A percentile compares a stretch with the other conserved stretches of the same genome.
These are phyloP conservation scores for Colletotrichum phormii DNA, from an alignment of 2,329 filamentous ascomycete genomes.

Conservation along the genomic window DNA sequence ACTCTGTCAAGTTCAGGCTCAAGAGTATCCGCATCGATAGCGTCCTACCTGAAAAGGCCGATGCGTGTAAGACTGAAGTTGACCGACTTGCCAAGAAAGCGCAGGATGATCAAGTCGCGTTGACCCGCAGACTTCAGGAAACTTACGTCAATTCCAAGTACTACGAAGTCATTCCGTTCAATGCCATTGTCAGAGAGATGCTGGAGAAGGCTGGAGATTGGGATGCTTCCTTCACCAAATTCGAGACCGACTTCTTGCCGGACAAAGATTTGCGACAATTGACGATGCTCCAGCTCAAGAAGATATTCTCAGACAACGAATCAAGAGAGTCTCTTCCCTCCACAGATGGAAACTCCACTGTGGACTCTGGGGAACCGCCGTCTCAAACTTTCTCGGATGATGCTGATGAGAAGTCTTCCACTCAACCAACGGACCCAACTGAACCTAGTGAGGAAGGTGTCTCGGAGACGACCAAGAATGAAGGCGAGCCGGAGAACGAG, in stretches of 20 bases:
- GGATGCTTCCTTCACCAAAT: conserved; percentile 90
- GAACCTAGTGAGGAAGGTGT: conserved; percentile 48
- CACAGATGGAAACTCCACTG: conserved; percentile 73
- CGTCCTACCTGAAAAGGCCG: conserved; percentile 86
- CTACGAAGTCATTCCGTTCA: conserved; percentile 96
- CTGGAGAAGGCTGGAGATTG: conserved; percentile 93
- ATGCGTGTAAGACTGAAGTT: conserved; percentile 84
- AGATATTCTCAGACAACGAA: conserved; percentile 93
- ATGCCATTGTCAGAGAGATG: conserved; percentile 87
- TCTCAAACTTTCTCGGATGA: conserved; percentile 60
- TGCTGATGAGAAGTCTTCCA: conserved; percentile 57
- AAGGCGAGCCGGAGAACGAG: conserved; percentile 21
- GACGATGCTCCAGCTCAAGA: conserved; percentile 91
- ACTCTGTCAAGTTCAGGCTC: conserved; percentile 84
- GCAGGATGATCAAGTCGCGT: conserved; percentile 81
- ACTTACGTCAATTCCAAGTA: conserved; percentile 95
- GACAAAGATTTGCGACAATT: conserved; percentile 96
- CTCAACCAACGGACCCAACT: conserved; percentile 54
- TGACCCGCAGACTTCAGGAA: conserved; percentile 84
- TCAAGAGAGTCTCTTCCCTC: conserved; percentile 80
- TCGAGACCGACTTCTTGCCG: conserved; percentile 92
- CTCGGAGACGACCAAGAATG: conserved; percentile 41
- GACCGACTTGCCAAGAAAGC: conserved; percentile 82
- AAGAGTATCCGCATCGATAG: conserved; percentile 92
- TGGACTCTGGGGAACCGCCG: conserved; percentile 60